These are phyloP conservation scores for Dothistroma pini DNA, from an alignment of 2,329 filamentous ascomycete genomes.

Conservation along the genomic window DNA sequence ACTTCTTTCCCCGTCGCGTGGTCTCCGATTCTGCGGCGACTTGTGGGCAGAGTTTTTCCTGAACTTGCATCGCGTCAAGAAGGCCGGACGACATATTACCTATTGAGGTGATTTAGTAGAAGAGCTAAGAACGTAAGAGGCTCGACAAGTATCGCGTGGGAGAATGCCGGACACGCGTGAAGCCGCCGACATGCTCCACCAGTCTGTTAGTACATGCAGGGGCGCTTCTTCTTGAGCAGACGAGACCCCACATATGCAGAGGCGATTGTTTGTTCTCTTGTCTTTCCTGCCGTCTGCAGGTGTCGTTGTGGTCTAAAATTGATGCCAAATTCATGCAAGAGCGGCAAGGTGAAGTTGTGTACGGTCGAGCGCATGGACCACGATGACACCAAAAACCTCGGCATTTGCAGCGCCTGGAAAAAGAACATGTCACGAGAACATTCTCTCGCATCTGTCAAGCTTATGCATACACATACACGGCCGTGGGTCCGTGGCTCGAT, in stretches of 20 bases:
- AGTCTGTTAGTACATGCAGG: background rate
- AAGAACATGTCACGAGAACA: background rate
- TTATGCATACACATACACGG: background rate
- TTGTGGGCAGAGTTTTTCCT: background rate
- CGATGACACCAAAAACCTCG: background rate
- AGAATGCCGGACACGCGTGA: background rate
- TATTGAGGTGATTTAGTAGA: background rate
- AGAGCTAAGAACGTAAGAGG: background rate
- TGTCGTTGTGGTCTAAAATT: background rate
- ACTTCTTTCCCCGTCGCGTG: background rate
- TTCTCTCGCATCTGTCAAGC: background rate
- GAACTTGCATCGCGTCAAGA: background rate
- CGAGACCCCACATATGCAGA: background rate
- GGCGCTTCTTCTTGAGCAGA: background rate
- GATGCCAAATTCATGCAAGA: background rate
- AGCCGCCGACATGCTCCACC: background rate
- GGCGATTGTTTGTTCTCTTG: background rate
- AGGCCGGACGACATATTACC: background rate
- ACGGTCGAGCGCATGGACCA: background rate
- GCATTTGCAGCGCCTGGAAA: background rate
- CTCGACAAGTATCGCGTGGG: background rate
- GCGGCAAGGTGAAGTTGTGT: background rate
- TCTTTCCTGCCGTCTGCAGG: background rate
- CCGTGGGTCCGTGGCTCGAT: background rate
- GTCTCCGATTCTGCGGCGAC: background rate